Evolutionary conservation across 2,329 filamentous ascomycete species (phyloP).

Genomic region (Coniochaeta sp.): DNA sequence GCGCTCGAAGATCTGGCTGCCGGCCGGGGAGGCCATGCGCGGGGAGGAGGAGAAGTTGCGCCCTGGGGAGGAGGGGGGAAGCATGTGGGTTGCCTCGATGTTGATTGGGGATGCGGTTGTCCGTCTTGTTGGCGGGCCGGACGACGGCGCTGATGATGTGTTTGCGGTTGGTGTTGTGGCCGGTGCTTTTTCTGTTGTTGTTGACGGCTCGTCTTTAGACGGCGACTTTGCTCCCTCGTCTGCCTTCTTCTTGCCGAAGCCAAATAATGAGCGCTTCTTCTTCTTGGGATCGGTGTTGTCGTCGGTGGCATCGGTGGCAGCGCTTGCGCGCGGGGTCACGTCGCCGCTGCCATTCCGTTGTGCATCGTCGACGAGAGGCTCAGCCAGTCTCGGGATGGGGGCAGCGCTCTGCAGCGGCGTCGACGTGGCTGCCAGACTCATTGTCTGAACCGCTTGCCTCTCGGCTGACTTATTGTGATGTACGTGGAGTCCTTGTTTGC

Average conservation of each 20-base stretch:
- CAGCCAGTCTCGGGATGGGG: slow-evolving; percentile 18
- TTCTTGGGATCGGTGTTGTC: slow-evolving; percentile 22
- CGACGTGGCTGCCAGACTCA: slow-evolving; percentile 19
- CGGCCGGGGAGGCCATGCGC: slow-evolving; percentile 69
- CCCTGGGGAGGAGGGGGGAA: slow-evolving; percentile 55
- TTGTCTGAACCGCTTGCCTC: slow-evolving; percentile 8
- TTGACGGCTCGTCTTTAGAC: slow-evolving; percentile 15
- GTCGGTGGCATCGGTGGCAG: slow-evolving; percentile 15
- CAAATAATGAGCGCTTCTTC: slow-evolving; percentile 53
- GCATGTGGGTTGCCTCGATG: slow-evolving; percentile 26
- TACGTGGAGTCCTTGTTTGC: too few species aligned
- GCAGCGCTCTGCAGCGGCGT: slow-evolving; percentile 17
- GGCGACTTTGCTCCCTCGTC: slow-evolving; percentile 30
- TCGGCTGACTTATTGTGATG: not conserved
- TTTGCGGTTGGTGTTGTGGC: slow-evolving; percentile 21
- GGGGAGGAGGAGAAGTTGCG: slow-evolving; percentile 65
- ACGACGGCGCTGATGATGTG: slow-evolving; percentile 10
- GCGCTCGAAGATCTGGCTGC: slow-evolving; percentile 83
- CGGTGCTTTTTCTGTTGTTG: slow-evolving; percentile 21
- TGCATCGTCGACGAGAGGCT: slow-evolving; percentile 16
- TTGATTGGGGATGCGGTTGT: slow-evolving; percentile 25
- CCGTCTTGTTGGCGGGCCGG: slow-evolving; percentile 27
- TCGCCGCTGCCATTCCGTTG: slow-evolving; percentile 14
- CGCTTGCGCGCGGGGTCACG: slow-evolving; percentile 23
- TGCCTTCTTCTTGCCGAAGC: slow-evolving; percentile 56